Percentiles rank a stretch among this genome's conserved stretches.
phyloP scores from a whole-genome alignment of 805 yeast species.

The Wickerhamiella allomyrinae region DNA sequence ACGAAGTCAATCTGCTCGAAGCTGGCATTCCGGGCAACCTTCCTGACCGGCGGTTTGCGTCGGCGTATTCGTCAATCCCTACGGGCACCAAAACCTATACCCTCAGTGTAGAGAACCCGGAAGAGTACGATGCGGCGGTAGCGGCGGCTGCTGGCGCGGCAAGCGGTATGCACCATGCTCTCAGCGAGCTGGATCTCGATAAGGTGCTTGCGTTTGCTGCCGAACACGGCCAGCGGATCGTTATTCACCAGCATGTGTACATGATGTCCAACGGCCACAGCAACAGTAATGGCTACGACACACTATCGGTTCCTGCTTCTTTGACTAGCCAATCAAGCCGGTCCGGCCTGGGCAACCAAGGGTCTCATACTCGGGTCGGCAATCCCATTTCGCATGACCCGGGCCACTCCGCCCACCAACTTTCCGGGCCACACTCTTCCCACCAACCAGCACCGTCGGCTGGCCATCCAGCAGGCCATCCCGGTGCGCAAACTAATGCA shows the following conservation, averaged over 20 bases:
- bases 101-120: slow-evolving; percentile 10
- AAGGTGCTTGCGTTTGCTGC: slow-evolving; percentile 17
- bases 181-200: slow-evolving; percentile 16
- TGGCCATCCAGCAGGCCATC: no score
- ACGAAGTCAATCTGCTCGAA: not conserved
- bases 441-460: no score
- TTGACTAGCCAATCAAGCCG: no score
- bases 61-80: slow-evolving; percentile 3
- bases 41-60: not conserved
- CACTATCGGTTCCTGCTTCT: no score
- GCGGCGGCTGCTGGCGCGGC: not conserved
- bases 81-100: slow-evolving; percentile 8
- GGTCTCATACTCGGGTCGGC: no score
- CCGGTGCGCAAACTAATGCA: no score
- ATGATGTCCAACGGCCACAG: not conserved
- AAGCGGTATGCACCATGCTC: slow-evolving; percentile 16
- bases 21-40: not conserved
- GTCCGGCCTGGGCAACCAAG: no score
- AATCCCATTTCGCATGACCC: no score
- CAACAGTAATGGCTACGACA: no score
- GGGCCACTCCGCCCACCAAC: no score
- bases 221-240: slow-evolving; percentile 26
- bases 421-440: no score
- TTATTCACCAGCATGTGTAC: slow-evolving; percentile 71
- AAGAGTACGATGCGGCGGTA: not conserved